Base-by-base conservation (phyloP, 2,329 filamentous ascomycete genomes). In the Daldinia eschscholtzii region DNA sequence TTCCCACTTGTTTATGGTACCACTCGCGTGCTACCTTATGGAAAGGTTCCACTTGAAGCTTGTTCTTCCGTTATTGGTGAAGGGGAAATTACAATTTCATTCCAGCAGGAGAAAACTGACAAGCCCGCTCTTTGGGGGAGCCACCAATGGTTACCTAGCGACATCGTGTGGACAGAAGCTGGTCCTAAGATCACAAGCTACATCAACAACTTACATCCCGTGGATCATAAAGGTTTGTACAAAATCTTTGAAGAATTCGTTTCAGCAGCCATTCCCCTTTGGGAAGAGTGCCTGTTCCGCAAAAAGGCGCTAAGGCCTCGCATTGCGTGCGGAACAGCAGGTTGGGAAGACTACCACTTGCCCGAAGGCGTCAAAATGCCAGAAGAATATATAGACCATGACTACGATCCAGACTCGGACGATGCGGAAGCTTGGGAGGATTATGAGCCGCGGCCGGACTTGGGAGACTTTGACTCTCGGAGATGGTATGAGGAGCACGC, bases 1-100 rank as follows among this genome's bases (percentile, higher is more conserved):
- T 92, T 84, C 70, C 88, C 89, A 0, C 76, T 92, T 0, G 75
- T 87, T 1, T 89, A 87, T 70, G 87, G 86, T 0, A 77, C 78
- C 13, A 83, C 82, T 1, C 80, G 80, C 2, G 80, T 82, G 3
- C 71, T 88, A 1, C 61, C 75, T 3, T 72, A 79, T 48, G 80
- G 80, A 9, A 75, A 69, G 1, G 76, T 80, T 12, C 74, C 75
- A 4, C 74, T 85, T 3, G 67, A 76, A 0, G 62, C 76, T 50
- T 80, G 78, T 50, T 77, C 39, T 30, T 50, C 61, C 2, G 64
- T 63, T 33, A 71, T 64, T 23, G 72, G 81, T 10, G 68, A 72
- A 50, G 81, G 81, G 9, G 68, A 76, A 6, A 57, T 74, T 15
- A 65, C 80, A 10, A 20, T 18, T 6, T 33, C 18, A n/a, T 48